Base-by-base conservation (phyloP, 345 rosid species). In the Psidium guajava region DNA sequence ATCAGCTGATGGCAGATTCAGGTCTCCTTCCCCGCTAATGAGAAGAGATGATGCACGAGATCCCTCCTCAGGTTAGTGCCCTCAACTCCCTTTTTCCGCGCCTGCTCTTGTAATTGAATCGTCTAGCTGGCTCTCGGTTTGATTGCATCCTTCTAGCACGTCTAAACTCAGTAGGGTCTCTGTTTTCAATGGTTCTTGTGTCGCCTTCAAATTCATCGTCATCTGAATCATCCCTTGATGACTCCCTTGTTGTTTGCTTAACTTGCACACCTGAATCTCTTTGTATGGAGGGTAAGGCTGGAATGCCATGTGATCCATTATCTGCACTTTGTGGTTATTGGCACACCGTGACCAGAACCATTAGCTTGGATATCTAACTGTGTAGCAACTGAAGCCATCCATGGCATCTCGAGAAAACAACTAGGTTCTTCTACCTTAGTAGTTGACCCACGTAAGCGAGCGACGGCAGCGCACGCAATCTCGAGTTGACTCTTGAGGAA, bases 41-140 rank as follows among this genome's bases (percentile, higher is more conserved):
- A n/a, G n/a, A n/a, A n/a, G n/a, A n/a, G n/a, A n/a, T n/a, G n/a
- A n/a, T n/a, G n/a, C n/a, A n/a, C n/a, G n/a, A n/a, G n/a, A n/a
- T n/a, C n/a, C n/a, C n/a, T n/a, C n/a, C n/a, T n/a, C n/a, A n/a
- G n/a, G n/a, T n/a, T n/a, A n/a, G n/a, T n/a, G n/a, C n/a, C n/a
- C n/a, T n/a, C n/a, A n/a, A n/a, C n/a, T n/a, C n/a, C n/a, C n/a
- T n/a, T n/a, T n/a, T n/a, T n/a, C n/a, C n/a, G n/a, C n/a, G n/a
- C n/a, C n/a, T n/a, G n/a, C n/a, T n/a, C n/a, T n/a, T n/a, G n/a
- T n/a, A n/a, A n/a, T n/a, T 92, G 83, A 98, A 98, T n/a, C 99
- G 98, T 87, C 99, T 94, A 56, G 99, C 99, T 53, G 99, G 96
- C 92, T 97, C 99, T 86, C 99, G 94, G 92, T 97, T 97, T 59